phyloP scores from a whole-genome alignment of 768 basidiomycete genomes.

The Dioszegia hungarica region DNA sequence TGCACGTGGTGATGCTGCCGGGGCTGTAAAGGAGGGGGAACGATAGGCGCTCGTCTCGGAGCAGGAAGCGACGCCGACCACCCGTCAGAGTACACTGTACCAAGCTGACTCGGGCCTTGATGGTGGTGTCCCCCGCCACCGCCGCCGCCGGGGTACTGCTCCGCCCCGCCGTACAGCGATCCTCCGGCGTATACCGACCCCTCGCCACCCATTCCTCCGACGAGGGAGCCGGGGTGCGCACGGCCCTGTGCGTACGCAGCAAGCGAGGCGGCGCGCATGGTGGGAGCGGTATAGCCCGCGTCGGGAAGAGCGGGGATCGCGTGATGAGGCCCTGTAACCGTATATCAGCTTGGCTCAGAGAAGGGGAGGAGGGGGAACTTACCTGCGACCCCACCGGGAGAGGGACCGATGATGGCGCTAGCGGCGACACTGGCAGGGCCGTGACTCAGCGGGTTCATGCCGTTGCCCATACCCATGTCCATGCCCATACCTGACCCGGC shows the following conservation, averaged over 20 bases:
- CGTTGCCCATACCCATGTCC: background rate
- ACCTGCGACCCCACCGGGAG: conserved; percentile 36
- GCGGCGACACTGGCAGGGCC: conserved; percentile 22
- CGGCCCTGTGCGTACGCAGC: background rate
- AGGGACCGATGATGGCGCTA: conserved; percentile 27
- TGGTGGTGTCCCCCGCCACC: background rate
- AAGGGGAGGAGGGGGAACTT: background rate
- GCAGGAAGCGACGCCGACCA: conserved; percentile 20
- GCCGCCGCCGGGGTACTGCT: background rate
- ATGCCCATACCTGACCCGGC: background rate
- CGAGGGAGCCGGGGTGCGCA: too few relatives aligned
- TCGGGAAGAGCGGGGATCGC: conserved; percentile 38
- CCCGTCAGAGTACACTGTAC: background rate
- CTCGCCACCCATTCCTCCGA: background rate
- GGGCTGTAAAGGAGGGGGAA: background rate
- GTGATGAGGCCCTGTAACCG: conserved; percentile 31
- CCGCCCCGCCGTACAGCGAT: conserved; percentile 3
- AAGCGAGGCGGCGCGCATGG: conserved; percentile 10
- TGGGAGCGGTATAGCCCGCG: conserved; percentile 36
- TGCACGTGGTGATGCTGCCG: background rate
- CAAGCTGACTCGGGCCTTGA: background rate
- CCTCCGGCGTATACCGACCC: conserved; percentile 8
- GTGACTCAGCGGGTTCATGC: conserved; percentile 6
- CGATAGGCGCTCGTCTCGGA: conserved; percentile 13
- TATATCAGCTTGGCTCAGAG: conserved; percentile 1